These are phyloP conservation scores for Phytophthora agathidicida DNA, from an alignment of 352 stramenopile genomes.

Conservation along the genomic window DNA sequence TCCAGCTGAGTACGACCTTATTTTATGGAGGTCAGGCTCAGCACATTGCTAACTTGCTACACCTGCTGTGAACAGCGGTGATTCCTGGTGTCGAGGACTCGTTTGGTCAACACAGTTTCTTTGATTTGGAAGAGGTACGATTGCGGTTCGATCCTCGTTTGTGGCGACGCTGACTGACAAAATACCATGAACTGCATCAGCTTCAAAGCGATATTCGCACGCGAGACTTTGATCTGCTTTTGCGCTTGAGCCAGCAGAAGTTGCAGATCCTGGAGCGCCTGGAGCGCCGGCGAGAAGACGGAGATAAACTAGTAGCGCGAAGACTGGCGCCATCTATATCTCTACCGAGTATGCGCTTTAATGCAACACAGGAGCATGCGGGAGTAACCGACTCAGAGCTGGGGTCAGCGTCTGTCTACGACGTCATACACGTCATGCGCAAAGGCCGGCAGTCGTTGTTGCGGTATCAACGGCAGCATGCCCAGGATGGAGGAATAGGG, in stretches of 20 bases:
- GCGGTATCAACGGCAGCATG: constrained; percentile 11
- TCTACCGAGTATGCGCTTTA: constrained; percentile 15
- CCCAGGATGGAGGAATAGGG: neutral
- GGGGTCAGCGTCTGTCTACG: constrained; percentile 25
- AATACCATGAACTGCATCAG: constrained; percentile 12
- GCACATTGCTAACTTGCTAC: constrained; percentile 3
- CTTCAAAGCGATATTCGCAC: constrained; percentile 38
- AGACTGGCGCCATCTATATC: constrained; percentile 19
- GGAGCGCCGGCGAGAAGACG: constrained; percentile 23
- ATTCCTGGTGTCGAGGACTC: constrained; percentile 30
- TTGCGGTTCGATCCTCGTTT: neutral
- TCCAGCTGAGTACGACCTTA: constrained; percentile 30
- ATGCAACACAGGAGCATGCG: constrained; percentile 4
- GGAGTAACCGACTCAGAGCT: neutral
- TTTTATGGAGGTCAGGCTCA: neutral
- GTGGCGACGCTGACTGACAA: neutral
- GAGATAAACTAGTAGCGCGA: constrained; percentile 12
- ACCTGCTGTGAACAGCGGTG: constrained; percentile 9
- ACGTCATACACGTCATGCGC: constrained; percentile 40
- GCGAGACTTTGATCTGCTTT: constrained; percentile 23
- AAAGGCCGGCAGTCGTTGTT: constrained; percentile 34
- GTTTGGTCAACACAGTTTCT: constrained; percentile 22
- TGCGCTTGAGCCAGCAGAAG: constrained; percentile 32
- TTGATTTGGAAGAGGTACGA: constrained; percentile 29
- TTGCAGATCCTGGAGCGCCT: constrained; percentile 29